phyloP scores from a whole-genome alignment of 2,329 filamentous ascomycete species.

The Pochonia chlamydosporia region DNA sequence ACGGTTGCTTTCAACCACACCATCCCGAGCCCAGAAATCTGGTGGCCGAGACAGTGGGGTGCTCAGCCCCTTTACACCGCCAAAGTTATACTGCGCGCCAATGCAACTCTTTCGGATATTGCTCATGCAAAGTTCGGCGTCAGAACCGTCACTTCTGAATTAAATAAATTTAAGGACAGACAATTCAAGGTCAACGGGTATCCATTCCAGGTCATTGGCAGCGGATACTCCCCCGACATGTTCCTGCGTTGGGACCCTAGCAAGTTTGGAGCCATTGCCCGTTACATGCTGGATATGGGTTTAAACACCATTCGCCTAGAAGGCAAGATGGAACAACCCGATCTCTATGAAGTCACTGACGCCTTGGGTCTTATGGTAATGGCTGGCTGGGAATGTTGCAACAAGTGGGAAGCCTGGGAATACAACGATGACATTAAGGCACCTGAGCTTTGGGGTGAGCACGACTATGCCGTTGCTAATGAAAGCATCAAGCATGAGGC shows the following conservation, averaged over 20 bases:
- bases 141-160: conserved; percentile 36
- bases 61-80: conserved; percentile 44
- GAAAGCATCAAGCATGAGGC: conserved; percentile 54
- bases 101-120: conserved; percentile 23
- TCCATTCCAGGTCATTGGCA: conserved; percentile 55
- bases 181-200: conserved; percentile 50
- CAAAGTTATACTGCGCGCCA: conserved; percentile 22
- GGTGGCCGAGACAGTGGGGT: conserved; percentile 60
- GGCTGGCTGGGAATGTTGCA: conserved; percentile 61
- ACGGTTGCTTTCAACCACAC: too few species aligned
- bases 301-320: conserved; percentile 59
- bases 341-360: conserved; percentile 54
- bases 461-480: conserved; percentile 50
- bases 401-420: conserved; percentile 61
- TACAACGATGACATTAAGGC: conserved; percentile 50
- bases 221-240: conserved; percentile 55
- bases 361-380: conserved; percentile 55
- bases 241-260: conserved; percentile 51
- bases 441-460: conserved; percentile 40
- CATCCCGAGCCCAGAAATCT: too few species aligned
- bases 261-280: conserved; percentile 42
- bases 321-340: conserved; percentile 58
- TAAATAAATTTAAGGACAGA: conserved; percentile 49
- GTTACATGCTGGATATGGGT: conserved; percentile 53
- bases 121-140: conserved; percentile 21